These are phyloP conservation scores for Venturia aucupariae DNA, from an alignment of 2,329 filamentous ascomycete species.

Conservation along the genomic window DNA sequence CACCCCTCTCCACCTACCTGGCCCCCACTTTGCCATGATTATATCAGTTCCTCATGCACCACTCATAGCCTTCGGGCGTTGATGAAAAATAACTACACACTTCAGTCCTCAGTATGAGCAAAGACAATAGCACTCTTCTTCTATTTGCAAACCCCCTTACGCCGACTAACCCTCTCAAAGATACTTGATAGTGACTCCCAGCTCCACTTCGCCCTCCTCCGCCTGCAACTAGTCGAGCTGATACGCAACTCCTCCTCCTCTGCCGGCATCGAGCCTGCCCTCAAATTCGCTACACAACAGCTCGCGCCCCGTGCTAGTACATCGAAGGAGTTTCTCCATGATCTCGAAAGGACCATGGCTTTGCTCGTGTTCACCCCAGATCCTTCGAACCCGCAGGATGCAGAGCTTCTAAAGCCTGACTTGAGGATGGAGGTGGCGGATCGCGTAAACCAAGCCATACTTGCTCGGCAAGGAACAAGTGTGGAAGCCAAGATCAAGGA, in stretches of 20 bases:
- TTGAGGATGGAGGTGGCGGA: slow-evolving; percentile 77
- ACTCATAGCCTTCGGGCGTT: slow-evolving; percentile 89
- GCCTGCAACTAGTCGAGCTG: slow-evolving; percentile 86
- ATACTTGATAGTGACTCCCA: slow-evolving; percentile 76
- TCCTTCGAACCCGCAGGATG: slow-evolving; percentile 64
- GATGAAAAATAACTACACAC: slow-evolving; percentile 74
- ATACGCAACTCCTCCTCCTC: slow-evolving; percentile 60
- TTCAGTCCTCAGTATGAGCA: slow-evolving; percentile 85
- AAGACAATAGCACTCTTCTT: slow-evolving; percentile 18
- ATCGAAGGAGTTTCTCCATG: slow-evolving; percentile 70
- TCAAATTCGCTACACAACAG: slow-evolving; percentile 80
- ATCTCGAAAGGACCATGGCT: slow-evolving; percentile 87
- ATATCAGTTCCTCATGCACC: slow-evolving; percentile 97
- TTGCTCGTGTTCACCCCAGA: slow-evolving; percentile 82
- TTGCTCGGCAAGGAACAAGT: slow-evolving; percentile 61
- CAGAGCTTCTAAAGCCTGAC: slow-evolving; percentile 66
- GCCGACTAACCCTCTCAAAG: slow-evolving; percentile 38
- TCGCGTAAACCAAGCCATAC: slow-evolving; percentile 79
- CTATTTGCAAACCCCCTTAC: background rate
- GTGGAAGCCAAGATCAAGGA: slow-evolving; percentile 75
- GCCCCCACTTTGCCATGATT: slow-evolving; percentile 59
- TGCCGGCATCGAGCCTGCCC: slow-evolving; percentile 67
- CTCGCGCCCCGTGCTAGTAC: slow-evolving; percentile 79
- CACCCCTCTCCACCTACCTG: slow-evolving; percentile 13
- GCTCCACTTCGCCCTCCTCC: slow-evolving; percentile 81